Evolutionary conservation across 2,329 filamentous ascomycete genomes (phyloP).

Genomic region (Aspergillus sp.): DNA sequence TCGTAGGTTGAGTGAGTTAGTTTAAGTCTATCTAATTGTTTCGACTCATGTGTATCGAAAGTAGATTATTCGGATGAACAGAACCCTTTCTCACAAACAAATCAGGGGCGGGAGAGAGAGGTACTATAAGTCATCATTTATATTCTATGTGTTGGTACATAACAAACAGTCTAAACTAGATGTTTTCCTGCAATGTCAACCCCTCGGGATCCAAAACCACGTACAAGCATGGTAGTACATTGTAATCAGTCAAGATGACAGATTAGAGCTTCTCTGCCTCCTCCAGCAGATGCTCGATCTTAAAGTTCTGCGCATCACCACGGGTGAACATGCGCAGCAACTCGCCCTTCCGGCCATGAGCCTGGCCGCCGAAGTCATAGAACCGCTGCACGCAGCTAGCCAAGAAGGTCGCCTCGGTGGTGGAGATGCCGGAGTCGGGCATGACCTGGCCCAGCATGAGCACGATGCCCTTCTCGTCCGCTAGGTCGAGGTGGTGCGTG

Average conservation of each 20-base stretch:
- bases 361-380: slow-evolving; percentile 64
- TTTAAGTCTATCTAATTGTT: too few species aligned
- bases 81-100: too few species aligned
- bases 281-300: slow-evolving; percentile 78
- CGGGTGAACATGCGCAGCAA: slow-evolving; percentile 78
- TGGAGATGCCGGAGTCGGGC: slow-evolving; percentile 71
- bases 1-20: not conserved
- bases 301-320: slow-evolving; percentile 73
- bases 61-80: too few species aligned
- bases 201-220: too few species aligned
- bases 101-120: too few species aligned
- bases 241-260: too few species aligned
- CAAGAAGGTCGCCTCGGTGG: slow-evolving; percentile 84
- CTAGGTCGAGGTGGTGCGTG: slow-evolving; percentile 84
- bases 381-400: slow-evolving; percentile 93
- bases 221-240: too few species aligned
- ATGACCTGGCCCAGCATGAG: slow-evolving; percentile 81
- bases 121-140: too few species aligned
- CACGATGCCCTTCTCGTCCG: slow-evolving; percentile 71
- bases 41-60: too few species aligned
- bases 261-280: slow-evolving; percentile 76
- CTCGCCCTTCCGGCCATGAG: slow-evolving; percentile 61
- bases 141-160: too few species aligned
- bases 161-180: too few species aligned
- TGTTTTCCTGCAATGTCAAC: too few species aligned